Percentiles rank a stretch among this genome's conserved stretches.
These are phyloP conservation scores for Solanum bulbocastanum DNA, from an alignment of 257 asterid species.

Conservation along the genomic window DNA sequence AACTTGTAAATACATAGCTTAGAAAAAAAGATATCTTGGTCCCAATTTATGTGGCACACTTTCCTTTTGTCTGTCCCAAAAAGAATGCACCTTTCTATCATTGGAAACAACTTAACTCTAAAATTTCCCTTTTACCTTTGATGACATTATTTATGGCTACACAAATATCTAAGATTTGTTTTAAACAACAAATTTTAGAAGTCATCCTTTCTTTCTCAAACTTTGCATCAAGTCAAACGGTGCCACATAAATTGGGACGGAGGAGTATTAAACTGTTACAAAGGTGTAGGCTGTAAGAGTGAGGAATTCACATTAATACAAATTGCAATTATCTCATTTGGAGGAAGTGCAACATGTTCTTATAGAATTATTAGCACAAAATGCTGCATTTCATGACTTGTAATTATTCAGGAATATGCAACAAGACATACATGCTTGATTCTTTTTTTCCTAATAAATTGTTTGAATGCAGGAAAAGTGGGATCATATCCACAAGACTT, in stretches of 20 bases:
- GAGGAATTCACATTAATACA: background rate
- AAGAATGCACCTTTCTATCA: background rate
- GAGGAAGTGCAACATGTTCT: background rate
- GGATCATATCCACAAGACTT: slow-evolving; percentile 64
- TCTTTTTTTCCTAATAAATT: background rate
- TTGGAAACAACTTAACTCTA: background rate
- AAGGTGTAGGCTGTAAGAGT: background rate
- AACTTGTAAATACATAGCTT: background rate
- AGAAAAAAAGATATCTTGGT: background rate
- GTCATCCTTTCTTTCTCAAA: background rate
- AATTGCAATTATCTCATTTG: background rate
- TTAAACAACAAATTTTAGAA: background rate
- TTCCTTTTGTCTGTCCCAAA: background rate
- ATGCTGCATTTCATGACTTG: background rate
- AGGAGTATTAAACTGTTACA: background rate
- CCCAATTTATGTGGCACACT: background rate
- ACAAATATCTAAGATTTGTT: background rate
- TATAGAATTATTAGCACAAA: background rate
- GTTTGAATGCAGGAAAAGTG: slow-evolving; percentile 52
- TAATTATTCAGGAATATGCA: background rate
- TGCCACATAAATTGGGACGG: background rate
- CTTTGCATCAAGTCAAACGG: background rate
- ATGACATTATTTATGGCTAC: background rate
- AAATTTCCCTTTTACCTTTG: background rate
- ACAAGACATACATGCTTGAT: background rate